These are phyloP conservation scores for Phlyctochytrium bullatum DNA, from an alignment of 192 early-diverging fungal genomes.

Conservation along the genomic window DNA sequence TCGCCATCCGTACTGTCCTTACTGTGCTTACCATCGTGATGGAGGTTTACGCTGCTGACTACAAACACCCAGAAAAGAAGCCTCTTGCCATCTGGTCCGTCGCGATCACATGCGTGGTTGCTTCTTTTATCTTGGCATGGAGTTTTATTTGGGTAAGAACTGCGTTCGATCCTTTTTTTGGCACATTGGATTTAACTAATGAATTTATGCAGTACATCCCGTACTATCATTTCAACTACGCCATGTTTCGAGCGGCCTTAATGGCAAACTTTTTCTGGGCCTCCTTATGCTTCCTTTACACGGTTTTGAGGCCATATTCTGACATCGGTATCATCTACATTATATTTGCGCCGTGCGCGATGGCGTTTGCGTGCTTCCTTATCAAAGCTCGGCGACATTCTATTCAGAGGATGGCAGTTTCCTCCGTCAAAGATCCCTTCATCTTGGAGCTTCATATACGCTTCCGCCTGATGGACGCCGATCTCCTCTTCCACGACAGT, in stretches of 20 bases:
- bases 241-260: conserved; percentile 31
- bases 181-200: conserved; percentile 48
- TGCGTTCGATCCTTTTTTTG: too few species aligned
- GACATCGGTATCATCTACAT: conserved; percentile 47
- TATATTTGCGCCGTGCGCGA: conserved; percentile 19
- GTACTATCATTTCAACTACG: conserved; percentile 39
- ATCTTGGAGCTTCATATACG: conserved; percentile 39
- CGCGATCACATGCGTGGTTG: conserved; percentile 12
- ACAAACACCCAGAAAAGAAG: not conserved
- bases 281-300: conserved; percentile 37
- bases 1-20: conserved; percentile 32
- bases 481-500: conserved; percentile 25
- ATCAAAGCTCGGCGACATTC: conserved; percentile 16
- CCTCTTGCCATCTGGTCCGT: conserved; percentile 4
- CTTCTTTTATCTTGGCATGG: conserved; percentile 11
- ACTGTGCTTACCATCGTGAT: conserved; percentile 29
- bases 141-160: conserved; percentile 17
- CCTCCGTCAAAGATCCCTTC: conserved; percentile 18
- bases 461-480: conserved; percentile 22
- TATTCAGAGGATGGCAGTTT: conserved; percentile 20
- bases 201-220: conserved; percentile 43
- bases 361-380: conserved; percentile 26
- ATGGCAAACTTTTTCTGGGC: conserved; percentile 43
- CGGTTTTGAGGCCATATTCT: conserved; percentile 28
- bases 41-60: not conserved